Percentiles rank a stretch among this genome's conserved stretches.
phyloP scores from a whole-genome alignment of 768 basidiomycete species.

The Leucocoprinus birnbaumii region DNA sequence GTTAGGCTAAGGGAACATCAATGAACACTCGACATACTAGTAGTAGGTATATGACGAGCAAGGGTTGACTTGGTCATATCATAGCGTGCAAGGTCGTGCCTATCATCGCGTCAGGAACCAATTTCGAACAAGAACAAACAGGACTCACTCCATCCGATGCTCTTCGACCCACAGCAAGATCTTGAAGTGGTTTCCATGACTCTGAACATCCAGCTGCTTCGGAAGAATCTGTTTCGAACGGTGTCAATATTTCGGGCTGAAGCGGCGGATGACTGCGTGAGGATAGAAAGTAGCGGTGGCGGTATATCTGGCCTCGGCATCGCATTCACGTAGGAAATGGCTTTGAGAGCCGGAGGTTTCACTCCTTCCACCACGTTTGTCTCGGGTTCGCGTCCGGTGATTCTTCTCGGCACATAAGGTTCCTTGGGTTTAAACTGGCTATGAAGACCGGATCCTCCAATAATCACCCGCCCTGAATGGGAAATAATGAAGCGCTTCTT shows the following conservation, averaged over 20 bases:
- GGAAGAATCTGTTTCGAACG: slow-evolving; percentile 38
- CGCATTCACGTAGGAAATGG: slow-evolving; percentile 36
- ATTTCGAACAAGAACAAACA: neutral
- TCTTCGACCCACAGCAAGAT: slow-evolving; percentile 58
- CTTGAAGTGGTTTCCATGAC: slow-evolving; percentile 47
- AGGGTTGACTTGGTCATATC: slow-evolving; percentile 33
- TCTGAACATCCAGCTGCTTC: slow-evolving; percentile 25
- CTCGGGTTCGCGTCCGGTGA: slow-evolving; percentile 26
- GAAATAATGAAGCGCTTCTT: slow-evolving; percentile 46
- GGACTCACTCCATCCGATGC: slow-evolving; percentile 36
- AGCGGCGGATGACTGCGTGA: slow-evolving; percentile 27
- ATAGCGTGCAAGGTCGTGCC: slow-evolving; percentile 36
- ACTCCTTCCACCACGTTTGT: slow-evolving; percentile 38
- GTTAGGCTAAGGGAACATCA: neutral
- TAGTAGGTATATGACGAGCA: slow-evolving; percentile 28
- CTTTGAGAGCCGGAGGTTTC: slow-evolving; percentile 35
- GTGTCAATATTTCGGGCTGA: slow-evolving; percentile 24
- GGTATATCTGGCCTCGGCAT: slow-evolving; percentile 42
- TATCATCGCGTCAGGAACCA: slow-evolving; percentile 13
- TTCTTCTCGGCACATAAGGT: slow-evolving; percentile 44
- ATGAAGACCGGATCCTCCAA: slow-evolving; percentile 44
- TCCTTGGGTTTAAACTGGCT: slow-evolving; percentile 38
- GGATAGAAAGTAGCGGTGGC: slow-evolving; percentile 18
- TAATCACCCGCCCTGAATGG: slow-evolving; percentile 37
- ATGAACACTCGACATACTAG: slow-evolving; percentile 27